Evolutionary conservation across 106 monocot species (phyloP).

Genomic region (Dendrobium huoshanense): DNA sequence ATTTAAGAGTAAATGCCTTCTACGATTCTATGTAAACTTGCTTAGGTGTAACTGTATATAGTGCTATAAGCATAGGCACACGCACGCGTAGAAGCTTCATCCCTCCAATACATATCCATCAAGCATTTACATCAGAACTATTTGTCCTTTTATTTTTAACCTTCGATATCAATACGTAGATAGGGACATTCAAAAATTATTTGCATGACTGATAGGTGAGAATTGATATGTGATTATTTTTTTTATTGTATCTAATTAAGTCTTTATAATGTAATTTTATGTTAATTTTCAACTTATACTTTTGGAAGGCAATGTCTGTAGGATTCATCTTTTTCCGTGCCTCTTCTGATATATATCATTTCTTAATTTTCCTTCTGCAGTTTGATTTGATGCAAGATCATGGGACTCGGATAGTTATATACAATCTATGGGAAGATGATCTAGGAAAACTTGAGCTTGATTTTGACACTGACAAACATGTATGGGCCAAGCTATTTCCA

Average conservation of each 20-base stretch:
- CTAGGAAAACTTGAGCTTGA: slow-evolving; percentile 80
- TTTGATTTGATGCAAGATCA: slow-evolving; percentile 42
- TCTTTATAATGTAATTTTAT: background rate
- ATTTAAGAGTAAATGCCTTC: no score
- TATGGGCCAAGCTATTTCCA: slow-evolving; percentile 14
- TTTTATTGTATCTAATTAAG: background rate
- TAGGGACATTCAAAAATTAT: background rate
- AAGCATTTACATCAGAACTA: background rate
- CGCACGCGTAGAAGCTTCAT: no score
- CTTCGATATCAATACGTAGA: background rate
- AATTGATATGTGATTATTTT: background rate
- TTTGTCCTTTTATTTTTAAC: background rate
- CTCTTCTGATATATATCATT: background rate
- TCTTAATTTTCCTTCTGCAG: slow-evolving; percentile 21
- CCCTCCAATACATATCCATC: no score
- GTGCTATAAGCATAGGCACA: no score
- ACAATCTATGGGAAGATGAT: slow-evolving; percentile 91
- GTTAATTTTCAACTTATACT: background rate
- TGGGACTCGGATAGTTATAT: slow-evolving; percentile 79
- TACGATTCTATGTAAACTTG: no score
- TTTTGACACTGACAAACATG: slow-evolving; percentile 64
- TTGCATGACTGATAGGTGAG: background rate
- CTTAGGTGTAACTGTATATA: no score
- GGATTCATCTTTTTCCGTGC: background rate
- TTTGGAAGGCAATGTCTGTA: background rate